Conservation (phyloP, 2,329 filamentous ascomycete genomes). For the Didymella glomerata region DNA sequence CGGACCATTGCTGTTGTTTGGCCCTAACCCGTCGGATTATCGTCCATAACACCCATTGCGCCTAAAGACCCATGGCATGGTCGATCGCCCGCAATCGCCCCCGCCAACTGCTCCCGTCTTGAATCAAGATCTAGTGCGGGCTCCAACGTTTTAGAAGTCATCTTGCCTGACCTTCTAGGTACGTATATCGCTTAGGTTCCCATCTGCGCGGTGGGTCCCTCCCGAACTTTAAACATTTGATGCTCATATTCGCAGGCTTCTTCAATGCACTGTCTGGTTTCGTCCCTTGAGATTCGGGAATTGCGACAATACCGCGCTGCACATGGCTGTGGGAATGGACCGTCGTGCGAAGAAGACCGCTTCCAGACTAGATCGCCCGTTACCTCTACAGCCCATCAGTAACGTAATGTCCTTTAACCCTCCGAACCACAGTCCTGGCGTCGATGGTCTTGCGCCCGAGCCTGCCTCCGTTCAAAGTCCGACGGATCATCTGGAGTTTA, state of each 20-base stretch:
- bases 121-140: slow-evolving; percentile 45
- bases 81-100: slow-evolving; percentile 45
- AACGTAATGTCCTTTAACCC: slow-evolving; percentile 50
- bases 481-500: slow-evolving; percentile 32
- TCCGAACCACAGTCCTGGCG: slow-evolving; percentile 39
- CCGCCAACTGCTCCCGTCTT: slow-evolving; percentile 44
- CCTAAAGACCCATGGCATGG: slow-evolving; percentile 45
- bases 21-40: slow-evolving; percentile 40
- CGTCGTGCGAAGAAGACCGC: slow-evolving; percentile 48
- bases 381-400: slow-evolving; percentile 42
- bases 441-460: slow-evolving; percentile 38
- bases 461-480: slow-evolving; percentile 34
- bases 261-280: slow-evolving; percentile 43
- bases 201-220: slow-evolving; percentile 33
- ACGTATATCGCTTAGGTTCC: slow-evolving; percentile 36
- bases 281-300: slow-evolving; percentile 35
- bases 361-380: slow-evolving; percentile 44
- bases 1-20: slow-evolving; percentile 33
- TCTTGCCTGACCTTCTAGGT: slow-evolving; percentile 41
- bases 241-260: slow-evolving; percentile 40
- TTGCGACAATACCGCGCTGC: slow-evolving; percentile 43
- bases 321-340: slow-evolving; percentile 52
- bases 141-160: slow-evolving; percentile 48
- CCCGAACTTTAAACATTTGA: slow-evolving; percentile 37
- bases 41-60: slow-evolving; percentile 38